Conservation (phyloP, 495 filamentous ascomycete species). For the Hyaloscypha finlandica region DNA sequence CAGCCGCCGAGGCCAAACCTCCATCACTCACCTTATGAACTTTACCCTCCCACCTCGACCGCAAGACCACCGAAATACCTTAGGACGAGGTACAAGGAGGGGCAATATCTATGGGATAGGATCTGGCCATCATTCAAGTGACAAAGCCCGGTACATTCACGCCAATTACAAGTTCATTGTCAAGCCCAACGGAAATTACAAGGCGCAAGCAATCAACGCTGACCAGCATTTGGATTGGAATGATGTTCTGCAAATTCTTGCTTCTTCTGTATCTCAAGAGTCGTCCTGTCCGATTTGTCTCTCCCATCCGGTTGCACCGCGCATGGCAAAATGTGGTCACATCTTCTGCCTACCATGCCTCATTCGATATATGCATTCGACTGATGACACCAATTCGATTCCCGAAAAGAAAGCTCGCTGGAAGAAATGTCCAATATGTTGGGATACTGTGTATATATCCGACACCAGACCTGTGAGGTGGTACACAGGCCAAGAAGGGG, state of each 20-base stretch:
- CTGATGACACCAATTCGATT: slow-evolving; percentile 61
- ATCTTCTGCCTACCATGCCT: slow-evolving; percentile 96
- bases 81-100: slow-evolving; percentile 59
- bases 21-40: slow-evolving; percentile 95
- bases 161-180: slow-evolving; percentile 98
- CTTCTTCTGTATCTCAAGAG: slow-evolving; percentile 83
- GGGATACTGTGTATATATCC: slow-evolving; percentile 81
- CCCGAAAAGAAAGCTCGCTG: slow-evolving; percentile 75
- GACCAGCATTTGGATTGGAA: slow-evolving; percentile 92
- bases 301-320: slow-evolving; percentile 81
- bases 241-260: slow-evolving; percentile 86
- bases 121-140: slow-evolving; percentile 86
- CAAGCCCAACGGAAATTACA: slow-evolving; percentile 76
- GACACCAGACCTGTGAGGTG: slow-evolving; percentile 91
- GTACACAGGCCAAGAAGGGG: slow-evolving; percentile 85
- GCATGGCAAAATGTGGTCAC: slow-evolving; percentile 97
- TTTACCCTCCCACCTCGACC: slow-evolving; percentile 81
- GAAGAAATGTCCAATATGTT: slow-evolving; percentile 97
- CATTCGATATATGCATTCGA: slow-evolving; percentile 92
- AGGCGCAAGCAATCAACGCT: slow-evolving; percentile 77
- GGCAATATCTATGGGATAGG: slow-evolving; percentile 78
- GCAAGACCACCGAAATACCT: slow-evolving; percentile 49
- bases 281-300: slow-evolving; percentile 93
- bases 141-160: slow-evolving; percentile 91
- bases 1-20: slow-evolving; percentile 89